Evolutionary conservation across 83 land plant species (phyloP).

Genomic region (Picea abies): DNA sequence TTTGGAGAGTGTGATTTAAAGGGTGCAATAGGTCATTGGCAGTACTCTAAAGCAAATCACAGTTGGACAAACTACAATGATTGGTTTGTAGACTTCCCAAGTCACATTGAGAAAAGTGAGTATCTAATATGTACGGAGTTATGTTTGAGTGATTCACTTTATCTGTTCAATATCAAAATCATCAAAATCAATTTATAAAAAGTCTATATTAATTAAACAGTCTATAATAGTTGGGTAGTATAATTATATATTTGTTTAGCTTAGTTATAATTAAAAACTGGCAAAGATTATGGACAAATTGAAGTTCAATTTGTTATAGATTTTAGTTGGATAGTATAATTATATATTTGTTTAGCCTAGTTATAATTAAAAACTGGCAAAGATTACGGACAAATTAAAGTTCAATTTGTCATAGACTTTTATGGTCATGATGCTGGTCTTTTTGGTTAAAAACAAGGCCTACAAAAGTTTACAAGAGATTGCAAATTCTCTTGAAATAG

Average conservation of each 20-base stretch:
- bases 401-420: background rate
- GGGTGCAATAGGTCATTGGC: no score
- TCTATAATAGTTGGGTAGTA: no score
- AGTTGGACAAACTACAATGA: no score
- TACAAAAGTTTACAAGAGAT: background rate
- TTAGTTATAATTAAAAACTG: no score
- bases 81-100: no score
- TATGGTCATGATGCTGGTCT: background rate
- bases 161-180: background rate
- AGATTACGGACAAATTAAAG: background rate
- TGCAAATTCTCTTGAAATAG: background rate
- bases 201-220: background rate
- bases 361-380: background rate
- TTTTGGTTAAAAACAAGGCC: background rate
- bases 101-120: no score
- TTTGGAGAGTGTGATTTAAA: no score
- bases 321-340: background rate
- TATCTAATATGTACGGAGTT: no score
- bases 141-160: background rate
- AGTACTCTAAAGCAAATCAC: no score
- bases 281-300: no score
- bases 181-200: background rate
- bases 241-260: no score
- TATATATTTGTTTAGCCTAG: background rate
- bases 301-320: no score